phyloP scores from a whole-genome alignment of 345 rosid genomes.

The Arabidopsis suecica region DNA sequence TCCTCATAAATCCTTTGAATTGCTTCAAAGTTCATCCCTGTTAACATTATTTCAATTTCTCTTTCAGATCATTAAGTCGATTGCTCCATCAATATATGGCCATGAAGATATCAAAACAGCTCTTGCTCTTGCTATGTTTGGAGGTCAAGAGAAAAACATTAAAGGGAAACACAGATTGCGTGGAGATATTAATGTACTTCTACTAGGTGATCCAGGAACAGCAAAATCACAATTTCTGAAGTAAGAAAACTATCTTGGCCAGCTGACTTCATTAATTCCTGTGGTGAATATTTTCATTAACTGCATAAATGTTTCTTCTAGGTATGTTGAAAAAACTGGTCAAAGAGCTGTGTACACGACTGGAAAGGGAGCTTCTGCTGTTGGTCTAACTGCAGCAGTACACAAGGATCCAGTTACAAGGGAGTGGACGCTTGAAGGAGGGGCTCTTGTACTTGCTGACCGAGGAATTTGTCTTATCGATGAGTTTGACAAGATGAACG shows the following conservation, averaged over 20 bases:
- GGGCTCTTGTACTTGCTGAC: constrained; percentile 98
- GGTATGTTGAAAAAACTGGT: constrained; percentile 97
- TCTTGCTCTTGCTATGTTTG: constrained; percentile 93
- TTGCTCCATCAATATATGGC: constrained; percentile 97
- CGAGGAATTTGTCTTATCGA: constrained; percentile 95
- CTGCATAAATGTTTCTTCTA: constrained; percentile 36
- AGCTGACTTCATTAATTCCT: neutral
- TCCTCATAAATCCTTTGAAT: neutral
- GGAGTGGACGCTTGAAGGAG: constrained; percentile 99
- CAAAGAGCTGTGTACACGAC: constrained; percentile 99
- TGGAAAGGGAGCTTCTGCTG: constrained; percentile 99
- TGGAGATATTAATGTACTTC: constrained; percentile 94
- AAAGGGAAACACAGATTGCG: constrained; percentile 90
- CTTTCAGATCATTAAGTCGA: constrained; percentile 84
- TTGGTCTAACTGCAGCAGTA: constrained; percentile 97
- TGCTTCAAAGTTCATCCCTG: neutral
- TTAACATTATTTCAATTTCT: constrained; percentile 30
- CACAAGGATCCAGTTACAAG: constrained; percentile 99
- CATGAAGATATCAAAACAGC: constrained; percentile 99
- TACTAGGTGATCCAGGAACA: constrained; percentile 96
- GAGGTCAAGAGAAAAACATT: constrained; percentile 97
- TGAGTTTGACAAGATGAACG: constrained; percentile 99
- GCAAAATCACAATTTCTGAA: constrained; percentile 98
- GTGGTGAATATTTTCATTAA: constrained; percentile 20
- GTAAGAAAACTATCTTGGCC: constrained; percentile 51